Conservation (phyloP, 2,329 filamentous ascomycete species). For the Colletotrichum sp. region DNA sequence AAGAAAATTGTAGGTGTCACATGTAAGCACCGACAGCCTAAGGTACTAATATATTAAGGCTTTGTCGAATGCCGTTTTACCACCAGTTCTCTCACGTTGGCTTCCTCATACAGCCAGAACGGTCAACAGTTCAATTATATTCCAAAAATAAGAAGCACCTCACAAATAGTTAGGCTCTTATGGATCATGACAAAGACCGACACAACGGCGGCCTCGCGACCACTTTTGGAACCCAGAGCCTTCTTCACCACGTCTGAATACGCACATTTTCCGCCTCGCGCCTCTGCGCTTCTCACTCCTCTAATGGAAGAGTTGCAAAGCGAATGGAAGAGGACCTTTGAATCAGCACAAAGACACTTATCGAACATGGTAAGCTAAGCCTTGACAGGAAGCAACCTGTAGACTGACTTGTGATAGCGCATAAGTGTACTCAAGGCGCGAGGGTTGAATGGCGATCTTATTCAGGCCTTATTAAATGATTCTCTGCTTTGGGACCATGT, state of each 20-base stretch:
- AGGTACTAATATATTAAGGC: neutral
- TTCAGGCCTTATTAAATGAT: neutral
- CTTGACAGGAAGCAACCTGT: neutral
- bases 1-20: neutral
- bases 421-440: neutral
- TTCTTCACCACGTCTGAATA: neutral
- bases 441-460: neutral
- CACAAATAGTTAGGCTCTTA: accelerated
- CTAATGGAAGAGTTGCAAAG: neutral
- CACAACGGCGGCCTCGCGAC: accelerated
- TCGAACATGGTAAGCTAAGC: neutral
- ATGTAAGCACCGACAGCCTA: no score
- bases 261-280: neutral
- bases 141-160: accelerated
- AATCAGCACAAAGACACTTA: accelerated
- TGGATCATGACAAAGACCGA: neutral
- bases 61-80: neutral
- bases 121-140: neutral
- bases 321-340: neutral
- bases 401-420: neutral
- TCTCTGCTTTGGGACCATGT: neutral
- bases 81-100: no score
- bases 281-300: neutral
- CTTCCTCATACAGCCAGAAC: no score
- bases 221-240: neutral